Evolutionary conservation across 768 basidiomycete species (phyloP).

Genomic region (Chalciporus chontae): DNA sequence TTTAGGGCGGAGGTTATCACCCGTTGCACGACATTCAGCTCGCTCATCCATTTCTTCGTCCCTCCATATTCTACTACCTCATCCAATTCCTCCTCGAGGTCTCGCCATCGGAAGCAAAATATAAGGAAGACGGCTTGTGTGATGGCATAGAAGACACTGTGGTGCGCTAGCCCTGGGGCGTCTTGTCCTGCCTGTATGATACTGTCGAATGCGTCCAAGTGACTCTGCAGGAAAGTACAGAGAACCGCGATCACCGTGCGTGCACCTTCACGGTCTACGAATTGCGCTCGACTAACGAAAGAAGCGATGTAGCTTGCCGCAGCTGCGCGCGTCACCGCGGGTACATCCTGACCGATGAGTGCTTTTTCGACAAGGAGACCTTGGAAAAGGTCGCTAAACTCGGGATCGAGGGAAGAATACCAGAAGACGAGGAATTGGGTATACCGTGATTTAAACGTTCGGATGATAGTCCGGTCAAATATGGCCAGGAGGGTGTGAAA

Average conservation of each 20-base stretch:
- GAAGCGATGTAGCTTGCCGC: conserved; percentile 92
- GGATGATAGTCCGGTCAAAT: conserved; percentile 90
- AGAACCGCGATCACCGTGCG: conserved; percentile 75
- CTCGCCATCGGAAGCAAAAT: conserved; percentile 97
- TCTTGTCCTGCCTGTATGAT: conserved; percentile 37
- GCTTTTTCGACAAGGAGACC: conserved; percentile 93
- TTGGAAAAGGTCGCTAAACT: conserved; percentile 90
- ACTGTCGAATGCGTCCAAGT: conserved; percentile 69
- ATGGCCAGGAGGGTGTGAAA: conserved; percentile 89
- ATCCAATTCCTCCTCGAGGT: conserved; percentile 62
- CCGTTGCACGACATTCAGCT: conserved; percentile 73
- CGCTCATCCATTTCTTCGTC: conserved; percentile 78
- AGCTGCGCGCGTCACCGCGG: conserved; percentile 81
- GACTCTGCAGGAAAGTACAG: conserved; percentile 78
- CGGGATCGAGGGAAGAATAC: conserved; percentile 84
- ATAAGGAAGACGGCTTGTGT: conserved; percentile 91
- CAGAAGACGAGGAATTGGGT: conserved; percentile 97
- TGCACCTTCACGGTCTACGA: conserved; percentile 72
- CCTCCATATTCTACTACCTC: conserved; percentile 50
- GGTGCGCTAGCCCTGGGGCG: conserved; percentile 35
- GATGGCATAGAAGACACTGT: conserved; percentile 88
- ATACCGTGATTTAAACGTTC: conserved; percentile 95
- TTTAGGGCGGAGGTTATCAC: conserved; percentile 81
- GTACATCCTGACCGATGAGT: conserved; percentile 54
- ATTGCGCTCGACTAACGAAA: conserved; percentile 86